Evolutionary conservation across 805 yeast species (phyloP), one percentile per base, ranked within the genome.

Genomic region (Spathaspora gorwiae): DNA sequence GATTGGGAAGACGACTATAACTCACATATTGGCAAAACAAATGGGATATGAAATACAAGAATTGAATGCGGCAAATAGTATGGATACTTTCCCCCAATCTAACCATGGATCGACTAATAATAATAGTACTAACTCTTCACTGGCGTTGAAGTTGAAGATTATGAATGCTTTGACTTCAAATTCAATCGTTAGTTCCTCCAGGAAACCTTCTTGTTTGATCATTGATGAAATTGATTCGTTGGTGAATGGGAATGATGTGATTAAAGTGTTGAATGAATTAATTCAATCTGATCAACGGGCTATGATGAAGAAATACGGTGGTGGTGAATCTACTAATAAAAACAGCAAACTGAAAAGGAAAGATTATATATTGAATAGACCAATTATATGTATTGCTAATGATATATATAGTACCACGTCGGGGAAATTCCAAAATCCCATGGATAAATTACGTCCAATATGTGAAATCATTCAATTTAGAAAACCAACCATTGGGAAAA

Each of bases 321-420:
- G 56, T 6, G 60, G 61, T 34, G 54, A 54, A 11, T 48, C 44
- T 13, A 52, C 53, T 33, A 52, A 54, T 15, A 10, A 11, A 7
- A 14, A 42, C 5, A 62, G 55, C 32, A 61, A 58, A 19, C 44
- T 50, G 29, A 65, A 68, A 43, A 67, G 62, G 42, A 65, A 59
- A 40, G 62, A 68, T 32, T 64, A 82, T 39, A 29, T 52, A 5
- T 61, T 94, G 37, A 70, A 75, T 54, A 74, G 98, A 52, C 98
- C 98, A 1, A 88, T 94, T 14, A 87, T 92, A 44, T 90, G 96
- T 36, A 80, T 94, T 45, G 95, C 97, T 60, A 94, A 92, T 58
- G 96, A 94, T 57, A 73, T 87, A 1, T 90, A 87, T 61, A 78
- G 87, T 13, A 52, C 60, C 12, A 50, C 52, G 2, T 43, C 65